Evolutionary conservation across 371 early-diverging fungal species (phyloP), one percentile per base, ranked within the genome.

Genomic region (Neoconidiobolus thromboides): DNA sequence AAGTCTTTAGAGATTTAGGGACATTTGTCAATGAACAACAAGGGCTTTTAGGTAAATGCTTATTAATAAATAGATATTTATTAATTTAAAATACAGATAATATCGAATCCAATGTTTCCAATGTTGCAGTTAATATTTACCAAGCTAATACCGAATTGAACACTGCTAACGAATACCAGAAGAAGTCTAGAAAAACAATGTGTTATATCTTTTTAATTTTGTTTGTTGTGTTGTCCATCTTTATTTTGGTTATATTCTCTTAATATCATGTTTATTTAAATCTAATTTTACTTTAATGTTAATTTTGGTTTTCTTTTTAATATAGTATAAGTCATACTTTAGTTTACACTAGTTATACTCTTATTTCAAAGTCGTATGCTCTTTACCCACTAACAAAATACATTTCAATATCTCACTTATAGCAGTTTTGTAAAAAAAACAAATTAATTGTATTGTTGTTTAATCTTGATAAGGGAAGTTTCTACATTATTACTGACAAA

Each of bases 11-110:
- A 62, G 95, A 96, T 70, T 69, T 97, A 50, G 94, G 94, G 7
- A 91, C 91, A 49, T 75, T 97, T 61, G 96, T 97, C 10, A 83
- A 87, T 55, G 94, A 96, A 65, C 98, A 97, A 77, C 89, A 89
- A 64, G 80, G 83, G 60, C 78, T 92, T 65, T 76, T 96, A 44
- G 87, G 92, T 91, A 79, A 65, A 75, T 48, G 61, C 12, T 53
- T 15, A 26, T 15, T 38, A 43, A 36, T 26, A 26, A 26, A 26
- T 26, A 26, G 26, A 26, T 6, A 49, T 61, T 49, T 9, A 47
- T 39, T 50, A 58, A 43, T 49, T 1, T 15, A 2, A 38, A 37
- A 14, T 37, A 51, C 63, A 80, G 91, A 91, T 61, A 87, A 85
- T 55, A 90, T 91, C 60, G 92, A 91, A 68, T 71, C 63, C 26